Evolutionary conservation across 1,139 yeast genomes (phyloP), one percentile per base, ranked within the genome.

Genomic region (Scheffersomyces illinoinensis): DNA sequence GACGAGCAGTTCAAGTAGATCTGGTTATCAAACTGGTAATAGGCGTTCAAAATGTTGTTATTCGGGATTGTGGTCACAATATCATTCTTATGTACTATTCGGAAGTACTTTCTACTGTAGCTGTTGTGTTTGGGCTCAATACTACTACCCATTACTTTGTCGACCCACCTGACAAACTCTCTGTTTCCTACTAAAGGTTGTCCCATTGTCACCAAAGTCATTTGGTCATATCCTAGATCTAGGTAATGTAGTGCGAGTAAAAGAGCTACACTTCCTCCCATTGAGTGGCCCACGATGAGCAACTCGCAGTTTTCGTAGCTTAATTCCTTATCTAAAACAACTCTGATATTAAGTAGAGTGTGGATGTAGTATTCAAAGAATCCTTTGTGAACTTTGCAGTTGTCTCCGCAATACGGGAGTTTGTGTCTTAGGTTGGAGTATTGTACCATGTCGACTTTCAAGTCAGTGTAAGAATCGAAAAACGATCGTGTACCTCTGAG

Each of bases 131-230:
- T 52, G 0, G 74, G 62, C 0, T 69, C 63, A 18, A 56, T 23
- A 1, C 54, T 26, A 60, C 82, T 78, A 2, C 79, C 79, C 68
- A 77, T 60, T 0, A 68, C 73, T 0, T 58, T 46, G 59, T 82
- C 82, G 1, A 74, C 75, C 79, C 83, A 82, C 4, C 64, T 58
- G 0, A 75, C 74, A 61, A 84, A 82, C 7, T 66, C 66, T 7
- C 65, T 59, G 62, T 84, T 83, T 0, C 87, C 87, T 8, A 82
- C 64, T 58, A 81, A 71, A 0, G 87, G 87, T 63, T 81, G 86
- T 0, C 87, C 87, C 83, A 83, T 78, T 0, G 85, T 79, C 53
- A 83, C 73, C 53, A 83, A 65, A 0, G 74, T 67, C 39, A 81
- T 50, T 33, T 73, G 69, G 7, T 72, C 71, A 56, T 67, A 73